Percentiles rank a stretch among this genome's conserved stretches.
Evolutionary conservation across 768 basidiomycete genomes (phyloP).

Genomic region (Mycena crocata): DNA sequence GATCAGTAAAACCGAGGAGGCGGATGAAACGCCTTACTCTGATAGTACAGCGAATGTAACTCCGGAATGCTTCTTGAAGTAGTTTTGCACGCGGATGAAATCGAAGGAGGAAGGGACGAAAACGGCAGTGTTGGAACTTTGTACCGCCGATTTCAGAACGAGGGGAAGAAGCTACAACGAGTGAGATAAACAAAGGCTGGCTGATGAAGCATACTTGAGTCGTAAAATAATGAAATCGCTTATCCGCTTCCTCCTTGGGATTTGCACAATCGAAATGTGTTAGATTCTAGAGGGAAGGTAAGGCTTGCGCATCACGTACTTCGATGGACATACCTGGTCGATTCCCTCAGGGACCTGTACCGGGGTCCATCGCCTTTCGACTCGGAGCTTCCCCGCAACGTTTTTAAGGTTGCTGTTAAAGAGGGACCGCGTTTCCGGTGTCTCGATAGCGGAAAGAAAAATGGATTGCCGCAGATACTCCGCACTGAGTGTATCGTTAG

Average conservation of each 20-base stretch:
- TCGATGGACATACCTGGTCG: conserved; percentile 67
- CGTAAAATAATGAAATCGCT: conserved; percentile 88
- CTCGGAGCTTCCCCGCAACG: conserved; percentile 83
- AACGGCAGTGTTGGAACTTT: conserved; percentile 87
- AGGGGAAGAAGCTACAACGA: conserved; percentile 80
- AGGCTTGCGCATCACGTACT: conserved; percentile 3
- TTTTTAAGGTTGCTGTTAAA: conserved; percentile 85
- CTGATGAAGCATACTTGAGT: conserved; percentile 67
- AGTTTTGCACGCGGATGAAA: conserved; percentile 91
- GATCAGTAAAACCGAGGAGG: conserved; percentile 11
- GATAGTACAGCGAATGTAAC: conserved; percentile 87
- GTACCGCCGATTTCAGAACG: conserved; percentile 92
- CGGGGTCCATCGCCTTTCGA: conserved; percentile 76
- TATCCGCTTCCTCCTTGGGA: conserved; percentile 85
- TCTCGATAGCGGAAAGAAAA: conserved; percentile 87
- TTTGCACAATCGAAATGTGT: conserved; percentile 77
- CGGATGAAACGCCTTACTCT: conserved; percentile 66
- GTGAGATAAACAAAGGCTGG: neutral
- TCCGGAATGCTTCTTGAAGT: conserved; percentile 79
- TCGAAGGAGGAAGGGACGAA: conserved; percentile 97
- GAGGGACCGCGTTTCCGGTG: conserved; percentile 85
- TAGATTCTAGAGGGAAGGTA: conserved; percentile 64
- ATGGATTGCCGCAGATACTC: conserved; percentile 91
- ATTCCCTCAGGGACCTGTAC: conserved; percentile 87
- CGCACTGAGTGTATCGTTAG: conserved; percentile 62